phyloP scores from a whole-genome alignment of 1,284 basidiomycete genomes.

The Mycena citricolor region DNA sequence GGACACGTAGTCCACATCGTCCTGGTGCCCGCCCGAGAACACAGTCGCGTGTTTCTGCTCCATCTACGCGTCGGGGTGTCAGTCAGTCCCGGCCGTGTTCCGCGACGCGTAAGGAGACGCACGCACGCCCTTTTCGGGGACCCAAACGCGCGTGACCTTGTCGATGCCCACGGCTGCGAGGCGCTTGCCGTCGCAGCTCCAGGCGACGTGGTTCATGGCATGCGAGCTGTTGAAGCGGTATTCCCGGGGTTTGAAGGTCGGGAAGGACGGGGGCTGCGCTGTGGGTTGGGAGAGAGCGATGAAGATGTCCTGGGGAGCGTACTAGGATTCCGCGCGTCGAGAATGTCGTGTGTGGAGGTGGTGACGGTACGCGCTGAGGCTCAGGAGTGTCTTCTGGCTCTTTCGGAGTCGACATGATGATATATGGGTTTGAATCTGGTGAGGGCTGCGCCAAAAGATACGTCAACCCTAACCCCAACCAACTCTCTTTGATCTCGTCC shows the following conservation, averaged over 20 bases:
- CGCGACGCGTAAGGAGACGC: conserved; percentile 5
- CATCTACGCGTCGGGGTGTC: conserved; percentile 47
- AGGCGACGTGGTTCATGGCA: conserved; percentile 71
- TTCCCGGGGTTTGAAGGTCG: conserved; percentile 74
- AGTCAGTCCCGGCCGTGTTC: too few relatives aligned
- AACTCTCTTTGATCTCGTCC: neutral
- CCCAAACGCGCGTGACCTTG: conserved; percentile 72
- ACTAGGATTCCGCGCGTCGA: conserved; percentile 69
- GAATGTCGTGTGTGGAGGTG: conserved; percentile 69
- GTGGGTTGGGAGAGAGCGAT: conserved; percentile 11
- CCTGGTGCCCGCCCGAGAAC: conserved; percentile 67
- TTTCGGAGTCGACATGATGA: too few relatives aligned
- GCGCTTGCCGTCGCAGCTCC: conserved; percentile 79
- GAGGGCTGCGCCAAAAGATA: too few relatives aligned
- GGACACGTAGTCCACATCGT: conserved; percentile 73
- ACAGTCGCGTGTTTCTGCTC: conserved; percentile 61
- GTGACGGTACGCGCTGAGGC: conserved; percentile 71
- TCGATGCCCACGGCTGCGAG: conserved; percentile 77
- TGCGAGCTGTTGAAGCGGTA: conserved; percentile 63
- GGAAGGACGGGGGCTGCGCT: conserved; percentile 68
- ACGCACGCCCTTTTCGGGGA: conserved; percentile 71
- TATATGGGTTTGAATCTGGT: too few relatives aligned
- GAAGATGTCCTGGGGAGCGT: conserved; percentile 33
- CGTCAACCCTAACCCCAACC: too few relatives aligned
- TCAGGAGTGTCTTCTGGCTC: conserved; percentile 59